Evolutionary conservation across 345 rosid genomes (phyloP), one percentile per base, ranked within the genome.

Genomic region (Durio zibethinus): DNA sequence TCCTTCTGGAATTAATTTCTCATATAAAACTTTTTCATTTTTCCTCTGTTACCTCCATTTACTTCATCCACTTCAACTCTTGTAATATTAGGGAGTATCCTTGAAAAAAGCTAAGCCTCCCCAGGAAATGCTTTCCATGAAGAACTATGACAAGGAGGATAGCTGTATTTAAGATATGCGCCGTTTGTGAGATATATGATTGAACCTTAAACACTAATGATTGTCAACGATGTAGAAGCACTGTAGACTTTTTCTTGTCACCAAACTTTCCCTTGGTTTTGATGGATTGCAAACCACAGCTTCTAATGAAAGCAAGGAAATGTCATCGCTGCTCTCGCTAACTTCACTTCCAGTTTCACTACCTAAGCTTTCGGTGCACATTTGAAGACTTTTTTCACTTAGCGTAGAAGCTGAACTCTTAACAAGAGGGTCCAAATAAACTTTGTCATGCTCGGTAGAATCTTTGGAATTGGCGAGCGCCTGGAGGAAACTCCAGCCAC

Each of bases 291-390:
- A 66, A 71, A 69, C 60, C 15, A 54, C 80, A 1, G 38, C 67
- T 73, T 81, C 80, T 0, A 73, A 1, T 1, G 85, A 80, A 82
- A 83, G 73, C 61, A 75, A 80, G 62, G 83, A 74, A 43, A 86
- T 59, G n/a, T 84, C 83, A 36, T 82, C 88, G 14, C 78, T 76
- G 77, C 38, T 79, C 2, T 77, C 86, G 36, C 73, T 57, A 25
- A 60, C 59, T 45, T 85, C 86, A 52, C 84, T 89, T 0, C 99
- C 99, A 5, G 86, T 93, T 85, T 95, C 99, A 56, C 89, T 88
- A 5, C 98, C 98, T 0, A 95, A 81, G 50, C 86, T 89, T 83
- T 95, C 99, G 20, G 99, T 95, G 84, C 99, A 95, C 89, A 92
- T 88, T 81, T 89, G 90, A 10, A 93, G 85, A 84, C 97, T 91